Evolutionary conservation across 768 basidiomycete species (phyloP), one percentile per base, ranked within the genome.

Genomic region (Cystofilobasidium macerans): DNA sequence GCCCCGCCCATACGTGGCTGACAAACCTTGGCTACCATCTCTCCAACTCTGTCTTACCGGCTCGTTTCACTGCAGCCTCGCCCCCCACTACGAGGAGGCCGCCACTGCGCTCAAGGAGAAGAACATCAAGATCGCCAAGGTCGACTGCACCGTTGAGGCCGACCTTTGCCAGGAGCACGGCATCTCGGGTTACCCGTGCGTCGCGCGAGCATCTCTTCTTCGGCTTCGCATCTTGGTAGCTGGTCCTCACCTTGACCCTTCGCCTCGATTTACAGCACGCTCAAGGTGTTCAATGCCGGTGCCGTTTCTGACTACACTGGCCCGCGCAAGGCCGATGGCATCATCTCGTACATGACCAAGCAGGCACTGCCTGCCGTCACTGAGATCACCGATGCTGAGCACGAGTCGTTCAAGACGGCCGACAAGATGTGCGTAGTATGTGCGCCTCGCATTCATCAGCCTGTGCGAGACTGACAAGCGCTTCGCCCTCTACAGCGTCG

Each of bases 341-440:
- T 99, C 73, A 79, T 94, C 75, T 85, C 85, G 77, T 95, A 95
- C 80, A 97, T 98, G 94, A 75, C 83, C 80, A 98, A 97, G 75
- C 95, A 98, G 82, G 85, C 89, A 12, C 83, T 98, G 22, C 95
- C 95, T 12, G 92, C 95, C 43, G 87, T 98, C 26, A 85, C 89
- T 8, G 81, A 84, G 42, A 85, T 99, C 40, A 90, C 86, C 3
- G 78, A 79, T 22, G 82, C 78, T 45, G 89, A 87, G 76, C 84
- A 87, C 73, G 82, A 84, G 51, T 88, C 92, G 70, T 95, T 99
- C 84, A 82, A 84, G 77, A 80, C 81, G 26, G 82, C 88, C 12
- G 95, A 98, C 82, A 91, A 86, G 77, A 80, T 99, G 76, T 76
- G 65, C 69, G 75, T 74, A 26, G 28, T 38, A 20, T 7, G 16